These are phyloP conservation scores for Wickerhamiella sergipiensis DNA, from an alignment of 805 yeast species.

Conservation along the genomic window DNA sequence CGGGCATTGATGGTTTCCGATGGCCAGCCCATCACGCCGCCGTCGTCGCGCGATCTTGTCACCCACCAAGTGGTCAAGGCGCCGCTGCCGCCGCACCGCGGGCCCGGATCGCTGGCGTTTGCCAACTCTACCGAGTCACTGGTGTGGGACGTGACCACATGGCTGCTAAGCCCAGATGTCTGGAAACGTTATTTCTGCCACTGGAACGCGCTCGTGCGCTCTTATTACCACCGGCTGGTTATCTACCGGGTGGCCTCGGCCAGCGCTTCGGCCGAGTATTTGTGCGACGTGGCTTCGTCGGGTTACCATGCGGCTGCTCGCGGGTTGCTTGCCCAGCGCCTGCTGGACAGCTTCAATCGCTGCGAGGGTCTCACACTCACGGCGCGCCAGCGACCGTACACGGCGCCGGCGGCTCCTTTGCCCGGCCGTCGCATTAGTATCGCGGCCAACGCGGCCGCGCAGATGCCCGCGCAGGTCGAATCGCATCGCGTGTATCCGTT, in stretches of 20 bases:
- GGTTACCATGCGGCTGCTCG: conserved; percentile 19
- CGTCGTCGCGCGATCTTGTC: not conserved
- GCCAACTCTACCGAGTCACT: conserved; percentile 25
- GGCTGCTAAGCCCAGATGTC: conserved; percentile 36
- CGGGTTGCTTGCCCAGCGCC: conserved; percentile 13
- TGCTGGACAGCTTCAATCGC: conserved; percentile 11
- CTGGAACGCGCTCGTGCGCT: conserved; percentile 67
- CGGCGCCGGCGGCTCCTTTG: conserved; percentile 20
- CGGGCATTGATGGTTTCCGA: not conserved
- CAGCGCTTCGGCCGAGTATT: conserved; percentile 17
- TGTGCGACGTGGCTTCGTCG: conserved; percentile 14
- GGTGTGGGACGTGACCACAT: conserved; percentile 36
- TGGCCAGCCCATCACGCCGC: not conserved
- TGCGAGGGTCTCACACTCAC: conserved; percentile 8
- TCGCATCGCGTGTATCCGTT: conserved; percentile 21
- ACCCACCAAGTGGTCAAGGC: not conserved
- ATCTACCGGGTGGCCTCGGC: conserved; percentile 46
- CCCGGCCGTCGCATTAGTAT: conserved; percentile 20
- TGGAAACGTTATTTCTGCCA: conserved; percentile 56
- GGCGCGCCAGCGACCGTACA: conserved; percentile 9
- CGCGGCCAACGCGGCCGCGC: conserved; percentile 14
- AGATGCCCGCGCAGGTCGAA: conserved; percentile 7
- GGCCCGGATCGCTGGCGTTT: conserved; percentile 4
- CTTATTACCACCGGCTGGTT: conserved; percentile 51
- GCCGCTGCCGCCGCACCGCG: conserved; percentile 1